These are phyloP conservation scores for Prunus yedoensis DNA, from an alignment of 331 rosid genomes.

Conservation along the genomic window DNA sequence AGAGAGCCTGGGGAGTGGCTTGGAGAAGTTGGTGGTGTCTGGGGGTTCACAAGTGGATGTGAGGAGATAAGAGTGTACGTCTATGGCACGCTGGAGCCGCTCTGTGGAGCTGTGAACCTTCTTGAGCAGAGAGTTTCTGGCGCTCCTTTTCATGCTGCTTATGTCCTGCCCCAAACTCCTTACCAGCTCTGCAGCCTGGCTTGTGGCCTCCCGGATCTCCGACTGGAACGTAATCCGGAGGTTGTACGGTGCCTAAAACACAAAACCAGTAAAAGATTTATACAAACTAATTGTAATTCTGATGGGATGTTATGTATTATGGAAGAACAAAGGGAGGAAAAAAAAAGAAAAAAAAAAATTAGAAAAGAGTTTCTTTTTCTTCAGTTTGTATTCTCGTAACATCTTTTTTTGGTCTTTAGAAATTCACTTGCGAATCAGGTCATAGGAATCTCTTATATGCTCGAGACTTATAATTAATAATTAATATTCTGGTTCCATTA, in stretches of 20 bases:
- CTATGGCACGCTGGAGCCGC: slow-evolving; percentile 56
- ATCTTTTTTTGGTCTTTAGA: neutral
- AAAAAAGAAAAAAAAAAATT: neutral
- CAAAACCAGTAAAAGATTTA: neutral
- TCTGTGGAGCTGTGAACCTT: slow-evolving; percentile 50
- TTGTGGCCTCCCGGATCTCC: slow-evolving; percentile 60
- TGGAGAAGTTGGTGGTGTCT: slow-evolving; percentile 33
- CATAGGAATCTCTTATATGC: slow-evolving; percentile 7
- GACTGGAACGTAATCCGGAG: slow-evolving; percentile 48
- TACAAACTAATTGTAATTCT: neutral
- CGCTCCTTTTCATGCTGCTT: slow-evolving; percentile 45
- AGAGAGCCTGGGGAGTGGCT: slow-evolving; percentile 35
- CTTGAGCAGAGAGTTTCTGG: slow-evolving; percentile 36
- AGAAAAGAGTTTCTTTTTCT: no score
- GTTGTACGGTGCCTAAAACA: slow-evolving; percentile 60
- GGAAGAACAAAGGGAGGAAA: no score
- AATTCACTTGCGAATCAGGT: neutral
- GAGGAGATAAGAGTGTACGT: slow-evolving; percentile 56
- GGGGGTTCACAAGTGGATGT: slow-evolving; percentile 30
- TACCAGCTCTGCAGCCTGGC: slow-evolving; percentile 62
- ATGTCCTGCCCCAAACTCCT: slow-evolving; percentile 58
- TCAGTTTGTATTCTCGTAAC: neutral
- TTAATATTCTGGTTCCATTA: neutral
- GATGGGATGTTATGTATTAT: no score
- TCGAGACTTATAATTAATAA: neutral